Conservation (phyloP, 2,329 filamentous ascomycete genomes). For the Exophiala viscosa region DNA sequence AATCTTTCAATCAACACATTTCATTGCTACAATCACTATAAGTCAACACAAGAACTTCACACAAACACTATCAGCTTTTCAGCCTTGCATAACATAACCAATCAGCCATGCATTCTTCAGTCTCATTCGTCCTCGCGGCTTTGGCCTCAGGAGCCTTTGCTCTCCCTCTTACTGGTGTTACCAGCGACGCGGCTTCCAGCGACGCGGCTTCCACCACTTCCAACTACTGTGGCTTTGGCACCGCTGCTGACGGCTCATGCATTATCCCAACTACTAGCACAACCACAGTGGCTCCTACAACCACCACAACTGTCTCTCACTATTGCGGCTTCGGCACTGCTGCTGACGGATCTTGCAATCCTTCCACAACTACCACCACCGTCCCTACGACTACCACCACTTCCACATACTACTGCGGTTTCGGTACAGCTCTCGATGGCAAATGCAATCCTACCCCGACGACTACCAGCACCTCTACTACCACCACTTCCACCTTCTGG, state of each 20-base stretch:
- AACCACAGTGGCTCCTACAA: neutral
- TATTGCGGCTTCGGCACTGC: conserved; percentile 17
- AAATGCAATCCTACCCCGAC: conserved; percentile 11
- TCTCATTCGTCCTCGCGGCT: conserved; percentile 11
- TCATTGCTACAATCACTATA: conserved; percentile 9
- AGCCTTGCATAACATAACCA: neutral
- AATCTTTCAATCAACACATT: conserved; percentile 6
- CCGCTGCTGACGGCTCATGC: conserved; percentile 18
- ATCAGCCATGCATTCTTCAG: conserved; percentile 11
- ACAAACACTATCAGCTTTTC: neutral
- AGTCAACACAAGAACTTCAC: neutral
- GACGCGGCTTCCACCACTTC: conserved; percentile 4
- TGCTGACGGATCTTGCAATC: conserved; percentile 12
- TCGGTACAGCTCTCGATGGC: conserved; percentile 15
- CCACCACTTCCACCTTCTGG: conserved; percentile 8
- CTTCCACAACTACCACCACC: neutral
- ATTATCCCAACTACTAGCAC: neutral
- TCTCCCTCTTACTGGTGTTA: neutral
- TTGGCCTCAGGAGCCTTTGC: conserved; percentile 9
- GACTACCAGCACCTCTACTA: conserved; percentile 1
- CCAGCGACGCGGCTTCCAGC: neutral
- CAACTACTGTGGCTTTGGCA: conserved; percentile 18
- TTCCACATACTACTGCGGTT: conserved; percentile 16
- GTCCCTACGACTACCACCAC: conserved; percentile 9
- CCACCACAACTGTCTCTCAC: conserved; percentile 3